Conservation (phyloP, 2,329 filamentous ascomycete species). For the Thelonectria blattea region DNA sequence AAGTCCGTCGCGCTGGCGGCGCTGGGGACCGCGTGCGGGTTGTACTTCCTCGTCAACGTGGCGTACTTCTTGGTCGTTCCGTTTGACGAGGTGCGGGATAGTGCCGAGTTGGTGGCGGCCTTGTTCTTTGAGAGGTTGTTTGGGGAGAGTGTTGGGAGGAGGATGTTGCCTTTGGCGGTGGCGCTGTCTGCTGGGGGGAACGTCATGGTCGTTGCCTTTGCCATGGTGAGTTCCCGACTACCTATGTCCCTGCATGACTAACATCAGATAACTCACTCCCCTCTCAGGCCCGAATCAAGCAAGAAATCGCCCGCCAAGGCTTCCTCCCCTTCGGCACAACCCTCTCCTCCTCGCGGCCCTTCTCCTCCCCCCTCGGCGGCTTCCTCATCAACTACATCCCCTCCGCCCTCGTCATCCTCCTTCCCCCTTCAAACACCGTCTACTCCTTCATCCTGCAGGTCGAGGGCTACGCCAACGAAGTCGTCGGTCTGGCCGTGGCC, state of each 20-base stretch:
- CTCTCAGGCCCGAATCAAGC: constrained; percentile 68
- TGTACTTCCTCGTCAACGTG: constrained; percentile 73
- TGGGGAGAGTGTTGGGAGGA: constrained; percentile 61
- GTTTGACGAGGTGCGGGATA: constrained; percentile 68
- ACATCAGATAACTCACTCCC: constrained; percentile 18
- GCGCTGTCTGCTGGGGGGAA: constrained; percentile 73
- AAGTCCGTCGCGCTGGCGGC: constrained; percentile 66
- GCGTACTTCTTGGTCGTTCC: constrained; percentile 69
- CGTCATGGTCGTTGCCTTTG: constrained; percentile 75
- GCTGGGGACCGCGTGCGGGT: constrained; percentile 63
- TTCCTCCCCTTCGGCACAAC: constrained; percentile 68
- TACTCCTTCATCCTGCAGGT: constrained; percentile 78
- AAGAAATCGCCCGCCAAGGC: constrained; percentile 75
- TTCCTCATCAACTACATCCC: constrained; percentile 73
- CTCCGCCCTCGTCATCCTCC: constrained; percentile 68
- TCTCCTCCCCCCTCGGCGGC: constrained; percentile 70
- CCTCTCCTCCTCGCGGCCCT: constrained; percentile 70
- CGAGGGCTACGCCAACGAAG: constrained; percentile 70
- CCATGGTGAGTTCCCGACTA: constrained; percentile 60
- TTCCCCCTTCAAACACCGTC: constrained; percentile 68
- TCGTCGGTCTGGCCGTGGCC: constrained; percentile 63
- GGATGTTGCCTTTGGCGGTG: constrained; percentile 66
- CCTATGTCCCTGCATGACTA: too few relatives aligned
- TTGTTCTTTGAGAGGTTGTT: constrained; percentile 71
- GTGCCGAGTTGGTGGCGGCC: constrained; percentile 71